These are phyloP conservation scores for Penicillium crystallinum DNA, from an alignment of 495 filamentous ascomycete genomes.

Conservation along the genomic window DNA sequence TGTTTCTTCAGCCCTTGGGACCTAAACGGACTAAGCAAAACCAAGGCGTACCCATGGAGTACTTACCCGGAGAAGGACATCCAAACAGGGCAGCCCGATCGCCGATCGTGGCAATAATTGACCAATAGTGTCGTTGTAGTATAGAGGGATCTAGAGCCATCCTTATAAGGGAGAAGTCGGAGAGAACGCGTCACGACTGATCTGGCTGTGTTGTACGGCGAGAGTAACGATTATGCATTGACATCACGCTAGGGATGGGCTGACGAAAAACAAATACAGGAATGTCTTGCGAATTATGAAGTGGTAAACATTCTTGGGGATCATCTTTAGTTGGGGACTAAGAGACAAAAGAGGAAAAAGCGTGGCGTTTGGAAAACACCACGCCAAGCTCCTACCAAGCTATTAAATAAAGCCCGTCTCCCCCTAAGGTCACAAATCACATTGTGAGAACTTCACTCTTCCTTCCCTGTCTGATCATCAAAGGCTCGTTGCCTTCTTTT, in stretches of 20 bases:
- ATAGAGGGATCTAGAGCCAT: slow-evolving; percentile 5
- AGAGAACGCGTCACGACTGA: slow-evolving; percentile 14
- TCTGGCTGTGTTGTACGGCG: too few relatives aligned
- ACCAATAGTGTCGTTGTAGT: slow-evolving; percentile 4
- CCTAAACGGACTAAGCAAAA: not conserved
- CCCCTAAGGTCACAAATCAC: not conserved
- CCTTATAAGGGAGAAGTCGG: slow-evolving; percentile 8
- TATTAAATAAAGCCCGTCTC: slow-evolving; percentile 1
- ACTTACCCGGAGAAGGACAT: too few relatives aligned
- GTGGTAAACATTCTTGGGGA: not conserved
- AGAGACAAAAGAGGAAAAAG: not conserved
- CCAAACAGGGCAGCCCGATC: not conserved
- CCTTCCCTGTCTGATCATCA: not conserved
- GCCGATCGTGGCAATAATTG: slow-evolving; percentile 9
- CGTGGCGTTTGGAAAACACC: slow-evolving; percentile 1
- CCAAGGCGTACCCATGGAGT: not conserved
- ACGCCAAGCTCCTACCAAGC: slow-evolving; percentile 6
- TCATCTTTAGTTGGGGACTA: not conserved
- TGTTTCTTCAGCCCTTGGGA: too few relatives aligned
- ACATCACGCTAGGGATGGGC: slow-evolving; percentile 8
- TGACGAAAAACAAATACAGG: not conserved
- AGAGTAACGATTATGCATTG: not conserved
- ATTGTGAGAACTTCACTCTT: not conserved
- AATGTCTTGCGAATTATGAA: not conserved
- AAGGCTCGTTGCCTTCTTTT: slow-evolving; percentile 8